Percentiles rank a stretch among this genome's conserved stretches.
phyloP scores from a whole-genome alignment of 371 early-diverging fungal species.

The Mucor circinelloides region DNA sequence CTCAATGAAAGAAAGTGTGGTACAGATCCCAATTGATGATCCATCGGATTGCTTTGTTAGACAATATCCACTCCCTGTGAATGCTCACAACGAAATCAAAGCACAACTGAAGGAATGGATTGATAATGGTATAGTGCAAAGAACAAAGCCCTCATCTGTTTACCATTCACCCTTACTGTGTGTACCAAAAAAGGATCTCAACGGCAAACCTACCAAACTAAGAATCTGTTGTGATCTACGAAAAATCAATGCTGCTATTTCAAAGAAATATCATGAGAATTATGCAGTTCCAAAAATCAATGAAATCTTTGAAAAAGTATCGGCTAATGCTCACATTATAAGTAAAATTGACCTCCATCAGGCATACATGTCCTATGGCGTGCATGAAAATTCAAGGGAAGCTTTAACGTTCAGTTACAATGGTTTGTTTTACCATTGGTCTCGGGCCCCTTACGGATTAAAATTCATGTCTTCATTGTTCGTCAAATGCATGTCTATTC shows the following conservation, averaged over 20 bases:
- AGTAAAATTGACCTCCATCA: background rate
- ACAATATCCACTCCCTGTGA: background rate
- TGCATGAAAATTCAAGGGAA: background rate
- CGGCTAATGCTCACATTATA: background rate
- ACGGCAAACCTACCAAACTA: too few species aligned
- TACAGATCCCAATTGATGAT: background rate
- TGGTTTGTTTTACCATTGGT: background rate
- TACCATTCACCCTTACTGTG: background rate
- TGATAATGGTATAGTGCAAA: background rate
- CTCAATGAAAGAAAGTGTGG: background rate
- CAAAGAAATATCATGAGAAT: too few species aligned
- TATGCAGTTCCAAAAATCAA: too few species aligned
- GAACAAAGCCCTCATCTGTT: background rate
- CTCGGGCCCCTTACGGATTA: background rate
- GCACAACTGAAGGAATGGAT: conserved; percentile 1
- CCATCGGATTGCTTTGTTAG: background rate
- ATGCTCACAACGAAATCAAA: background rate
- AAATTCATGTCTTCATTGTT: background rate
- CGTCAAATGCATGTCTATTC: too few species aligned
- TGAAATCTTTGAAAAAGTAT: conserved; percentile 1
- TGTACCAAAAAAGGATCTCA: conserved; percentile 1
- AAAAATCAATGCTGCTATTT: too few species aligned
- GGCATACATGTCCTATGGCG: background rate
- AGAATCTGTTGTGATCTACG: conserved; percentile 5
- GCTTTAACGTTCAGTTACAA: background rate